Base-by-base conservation (phyloP, 495 filamentous ascomycete species). In the Neurospora sp. region DNA sequence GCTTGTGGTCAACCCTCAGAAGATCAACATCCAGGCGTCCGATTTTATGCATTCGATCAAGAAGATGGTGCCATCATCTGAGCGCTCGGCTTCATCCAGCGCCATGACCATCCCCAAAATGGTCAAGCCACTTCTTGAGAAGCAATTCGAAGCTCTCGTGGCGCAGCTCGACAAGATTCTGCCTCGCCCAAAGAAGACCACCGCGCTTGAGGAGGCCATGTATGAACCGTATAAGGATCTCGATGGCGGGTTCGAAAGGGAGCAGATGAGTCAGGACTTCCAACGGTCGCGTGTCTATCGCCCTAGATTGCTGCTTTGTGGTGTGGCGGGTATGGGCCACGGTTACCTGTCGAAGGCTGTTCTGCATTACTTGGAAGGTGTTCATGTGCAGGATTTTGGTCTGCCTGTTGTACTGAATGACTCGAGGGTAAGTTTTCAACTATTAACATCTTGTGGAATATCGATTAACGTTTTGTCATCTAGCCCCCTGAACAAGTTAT, bases 41-140 rank as follows among this genome's bases (percentile, higher is more conserved):
- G 96, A 99, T 79, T 98, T 99, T 79, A 97, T 98, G 92, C 85
- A 97, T 27, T 95, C 96, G 0, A 87, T 96, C 78, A 97, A 97
- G 81, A 97, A 95, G 79, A 93, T 98, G 83, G 87, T 98, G 20
- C 96, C 96, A 6, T 98, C 96, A 3, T 97, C 95, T 1, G 93
- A 98, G 77, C 86, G 96, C 40, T 92, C 96, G 44, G 89, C 92
- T 0, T 89, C 93, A 6, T 95, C 94, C 20, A 90, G 89, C 10
- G 94, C 95, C 72, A 86, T 89, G 6, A 90, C 94, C 4, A 82
- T 99, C 38, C 91, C 93, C 5, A 89, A 89, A 53, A 83, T 86
- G 39, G 86, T 98, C 70, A 91, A 96, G 81, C 94, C 96, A 27
- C 83, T 99, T 35, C 86, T 99, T 18, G 89, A 90, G 42, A 82